Evolutionary conservation across 805 yeast genomes (phyloP).

Genomic region (Myxozyma vanderwaltii): DNA sequence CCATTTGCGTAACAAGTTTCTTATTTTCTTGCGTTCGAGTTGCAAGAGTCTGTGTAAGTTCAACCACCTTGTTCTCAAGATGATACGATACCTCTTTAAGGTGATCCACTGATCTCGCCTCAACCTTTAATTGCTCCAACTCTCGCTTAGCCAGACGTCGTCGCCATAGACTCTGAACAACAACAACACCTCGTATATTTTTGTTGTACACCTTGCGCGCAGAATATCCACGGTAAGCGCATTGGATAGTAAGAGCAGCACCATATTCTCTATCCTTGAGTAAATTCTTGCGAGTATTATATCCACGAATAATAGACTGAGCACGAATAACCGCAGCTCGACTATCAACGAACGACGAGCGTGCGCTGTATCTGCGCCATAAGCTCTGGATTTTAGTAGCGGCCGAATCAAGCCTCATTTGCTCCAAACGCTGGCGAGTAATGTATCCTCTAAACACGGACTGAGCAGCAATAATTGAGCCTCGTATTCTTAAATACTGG

Average conservation of each 20-base stretch:
- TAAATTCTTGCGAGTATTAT: slow-evolving; percentile 55
- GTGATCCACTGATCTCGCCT: slow-evolving; percentile 88
- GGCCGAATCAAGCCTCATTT: slow-evolving; percentile 53
- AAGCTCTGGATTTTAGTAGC: slow-evolving; percentile 74
- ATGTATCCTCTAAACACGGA: slow-evolving; percentile 63
- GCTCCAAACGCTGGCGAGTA: slow-evolving; percentile 59
- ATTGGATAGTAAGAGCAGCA: slow-evolving; percentile 76
- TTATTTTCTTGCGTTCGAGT: slow-evolving; percentile 80
- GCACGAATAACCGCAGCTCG: slow-evolving; percentile 55
- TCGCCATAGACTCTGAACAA: slow-evolving; percentile 77
- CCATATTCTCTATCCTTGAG: slow-evolving; percentile 53
- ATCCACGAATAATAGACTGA: slow-evolving; percentile 60
- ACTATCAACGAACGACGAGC: slow-evolving; percentile 57
- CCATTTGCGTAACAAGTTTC: slow-evolving; percentile 63
- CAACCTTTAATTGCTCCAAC: slow-evolving; percentile 67
- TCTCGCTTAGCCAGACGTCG: slow-evolving; percentile 70
- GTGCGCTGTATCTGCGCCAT: slow-evolving; percentile 46
- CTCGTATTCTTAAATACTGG: slow-evolving; percentile 56
- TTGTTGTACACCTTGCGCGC: slow-evolving; percentile 58
- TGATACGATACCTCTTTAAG: slow-evolving; percentile 89
- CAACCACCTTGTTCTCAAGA: slow-evolving; percentile 96
- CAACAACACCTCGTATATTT: slow-evolving; percentile 58
- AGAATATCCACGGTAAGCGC: slow-evolving; percentile 64
- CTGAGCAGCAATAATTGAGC: slow-evolving; percentile 61
- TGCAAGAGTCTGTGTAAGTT: slow-evolving; percentile 82